phyloP scores from a whole-genome alignment of 441 rosid species.

The Bruguiera hainesii region DNA sequence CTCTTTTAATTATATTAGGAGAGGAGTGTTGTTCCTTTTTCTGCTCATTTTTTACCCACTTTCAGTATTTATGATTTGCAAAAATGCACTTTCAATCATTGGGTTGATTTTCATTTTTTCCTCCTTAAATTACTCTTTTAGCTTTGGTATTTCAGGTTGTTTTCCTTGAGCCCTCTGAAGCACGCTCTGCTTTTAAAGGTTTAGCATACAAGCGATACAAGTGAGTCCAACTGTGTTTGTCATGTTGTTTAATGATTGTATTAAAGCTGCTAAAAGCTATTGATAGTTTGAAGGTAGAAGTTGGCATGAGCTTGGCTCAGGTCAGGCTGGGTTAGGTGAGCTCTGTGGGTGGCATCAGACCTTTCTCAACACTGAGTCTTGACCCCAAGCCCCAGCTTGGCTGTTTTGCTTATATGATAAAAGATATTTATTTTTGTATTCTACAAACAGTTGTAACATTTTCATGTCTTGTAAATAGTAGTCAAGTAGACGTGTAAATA shows the following conservation, averaged over 20 bases:
- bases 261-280: not conserved
- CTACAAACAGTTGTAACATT: too few relatives aligned
- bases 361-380: too few relatives aligned
- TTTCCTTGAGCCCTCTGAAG: constrained; percentile 84
- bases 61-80: not conserved
- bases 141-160: constrained; percentile 51
- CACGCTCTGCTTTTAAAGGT: constrained; percentile 81
- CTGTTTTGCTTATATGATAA: too few relatives aligned
- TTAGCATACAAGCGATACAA: constrained; percentile 86
- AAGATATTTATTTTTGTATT: too few relatives aligned
- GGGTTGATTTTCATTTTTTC: not conserved
- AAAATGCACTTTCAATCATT: not conserved
- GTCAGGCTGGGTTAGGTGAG: too few relatives aligned
- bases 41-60: too few relatives aligned
- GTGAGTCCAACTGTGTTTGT: constrained; percentile 43
- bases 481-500: too few relatives aligned
- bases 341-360: too few relatives aligned
- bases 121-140: not conserved
- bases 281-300: not conserved
- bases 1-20: too few relatives aligned
- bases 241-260: not conserved
- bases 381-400: too few relatives aligned
- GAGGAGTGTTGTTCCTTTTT: too few relatives aligned
- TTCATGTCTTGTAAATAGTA: too few relatives aligned
- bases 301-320: not conserved